Conservation (phyloP, 805 yeast species). For the Metschnikowia colocasiae region DNA sequence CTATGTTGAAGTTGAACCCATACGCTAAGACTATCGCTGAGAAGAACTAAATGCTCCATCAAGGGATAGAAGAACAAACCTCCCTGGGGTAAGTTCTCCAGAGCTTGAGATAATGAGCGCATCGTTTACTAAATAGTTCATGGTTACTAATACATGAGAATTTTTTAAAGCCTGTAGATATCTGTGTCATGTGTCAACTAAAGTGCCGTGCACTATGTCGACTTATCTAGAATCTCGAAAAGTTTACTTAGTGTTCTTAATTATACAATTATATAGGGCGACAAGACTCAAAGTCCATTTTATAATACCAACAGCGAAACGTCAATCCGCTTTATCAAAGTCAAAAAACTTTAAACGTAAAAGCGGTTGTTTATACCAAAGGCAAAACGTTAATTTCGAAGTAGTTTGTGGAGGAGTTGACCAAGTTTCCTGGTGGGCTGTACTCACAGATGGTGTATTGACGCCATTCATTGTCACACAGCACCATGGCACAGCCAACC, state of each 20-base stretch:
- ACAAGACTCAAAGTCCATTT: not conserved
- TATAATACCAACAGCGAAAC: not conserved
- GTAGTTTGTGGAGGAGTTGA: constrained; percentile 33
- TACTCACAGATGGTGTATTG: constrained; percentile 73
- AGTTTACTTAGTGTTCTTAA: not conserved
- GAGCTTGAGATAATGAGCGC: constrained; percentile 46
- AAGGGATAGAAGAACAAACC: constrained; percentile 48
- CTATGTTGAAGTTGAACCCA: constrained; percentile 97
- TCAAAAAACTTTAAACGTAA: too few species aligned
- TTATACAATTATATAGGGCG: not conserved
- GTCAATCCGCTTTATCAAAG: too few species aligned
- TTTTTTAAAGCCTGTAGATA: not conserved
- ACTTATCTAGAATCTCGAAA: too few species aligned
- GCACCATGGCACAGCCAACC: constrained; percentile 63
- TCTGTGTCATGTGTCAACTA: not conserved
- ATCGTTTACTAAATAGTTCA: constrained; percentile 1
- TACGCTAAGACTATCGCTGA: constrained; percentile 96
- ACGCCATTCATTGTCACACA: constrained; percentile 47
- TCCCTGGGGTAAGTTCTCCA: not conserved
- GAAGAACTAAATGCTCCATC: constrained; percentile 79
- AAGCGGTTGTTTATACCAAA: not conserved
- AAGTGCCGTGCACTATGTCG: too few species aligned
- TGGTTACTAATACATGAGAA: constrained; percentile 7
- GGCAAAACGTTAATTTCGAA: constrained; percentile 45
- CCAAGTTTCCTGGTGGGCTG: constrained; percentile 48